Base-by-base conservation (phyloP, 108 stramenopile species). In the Fragilaria crotonensis region DNA sequence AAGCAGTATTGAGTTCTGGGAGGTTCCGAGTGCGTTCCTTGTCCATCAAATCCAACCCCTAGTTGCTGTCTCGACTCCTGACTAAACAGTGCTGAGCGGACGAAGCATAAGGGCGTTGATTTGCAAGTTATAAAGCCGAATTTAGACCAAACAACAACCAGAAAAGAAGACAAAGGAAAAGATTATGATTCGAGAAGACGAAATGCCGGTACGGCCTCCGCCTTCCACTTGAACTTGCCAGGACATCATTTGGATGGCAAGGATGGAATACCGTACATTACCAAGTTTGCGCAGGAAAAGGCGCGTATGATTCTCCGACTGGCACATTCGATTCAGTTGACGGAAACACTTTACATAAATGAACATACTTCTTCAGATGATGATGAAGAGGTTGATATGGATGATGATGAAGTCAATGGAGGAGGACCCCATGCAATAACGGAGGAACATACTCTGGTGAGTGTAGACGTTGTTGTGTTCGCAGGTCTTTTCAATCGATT, bases 171-270 rank as follows among this genome's bases (percentile, higher is more conserved):
- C n/a, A n/a, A 41, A 41, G 36, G 14, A 41, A 41, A 14, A 14
- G 14, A 11, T 14, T 11, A 50, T 50, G 49, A 22, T 21, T 20
- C 7, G 5, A n/a, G 19, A 50, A 20, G 49, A 50, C 5, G 49
- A 50, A 30, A 61, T 33, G 36, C 36, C 36, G 14, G 14, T 41
- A 14, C 36, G 36, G 14, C 71, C 78, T 44, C 82, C 53, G 86
- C 80, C 23, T 84, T 72, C 63, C 82, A 88, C 52, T 51, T 50
- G 29, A 79, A 83, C 52, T 73, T 88, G 22, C 86, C 86, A 28
- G 53, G 64, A 1, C 73, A 81, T 61, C 80, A 82, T 51, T 30
- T 66, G 2, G 77, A 78, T 67, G 41, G 51, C 22, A 78, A 73
- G 45, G 41, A 53, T 25, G 84, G 81, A 23, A 59, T 85, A 46